Evolutionary conservation across 805 yeast genomes (phyloP), one percentile per base, ranked within the genome.

Genomic region (Schwanniomyces occidentalis): DNA sequence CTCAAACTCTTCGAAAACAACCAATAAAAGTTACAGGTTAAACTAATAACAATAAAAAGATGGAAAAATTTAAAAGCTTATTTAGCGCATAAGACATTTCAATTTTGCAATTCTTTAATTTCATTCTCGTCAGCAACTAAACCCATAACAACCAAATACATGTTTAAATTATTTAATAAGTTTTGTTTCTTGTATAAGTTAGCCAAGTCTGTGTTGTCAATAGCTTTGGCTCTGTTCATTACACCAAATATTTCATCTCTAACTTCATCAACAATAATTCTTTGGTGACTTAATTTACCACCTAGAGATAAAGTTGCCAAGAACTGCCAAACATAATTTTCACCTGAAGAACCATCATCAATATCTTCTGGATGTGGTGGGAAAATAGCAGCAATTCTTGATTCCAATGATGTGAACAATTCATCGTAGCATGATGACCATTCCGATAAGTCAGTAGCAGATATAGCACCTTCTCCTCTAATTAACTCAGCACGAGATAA

Each of bases 111-210:
- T 64, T 89, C 96, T 26, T 82, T 77, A 54, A 90, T 90, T 58
- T 87, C 96, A 37, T 80, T 82, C 50, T 87, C 93, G 46, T 86
- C 85, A 5, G 97, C 96, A 40, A 85, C 87, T 45, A 91, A 75
- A 6, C 99, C 99, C 95, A 91, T 89, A 30, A 90, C 97, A 49
- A 91, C 93, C 63, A 91, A 75, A 68, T 89, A 90, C 75, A 91
- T 68, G 60, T 91, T 91, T 75, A 91, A 76, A 55, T 89, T 89
- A 45, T 78, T 79, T 54, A 85, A 73, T 52, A 82, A 74, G 64
- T 71, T 78, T 48, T 70, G 78, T 47, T 72, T 75, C 55, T 65
- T 68, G 55, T 65, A 63, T 44, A 65, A 55, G 48, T 64, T 63
- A 32, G 61, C 67, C 44, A 60, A 34, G 53, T 72, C 75, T 44